Evolutionary conservation across 257 asterid species (phyloP).

Genomic region (Nicotiana benthamiana): DNA sequence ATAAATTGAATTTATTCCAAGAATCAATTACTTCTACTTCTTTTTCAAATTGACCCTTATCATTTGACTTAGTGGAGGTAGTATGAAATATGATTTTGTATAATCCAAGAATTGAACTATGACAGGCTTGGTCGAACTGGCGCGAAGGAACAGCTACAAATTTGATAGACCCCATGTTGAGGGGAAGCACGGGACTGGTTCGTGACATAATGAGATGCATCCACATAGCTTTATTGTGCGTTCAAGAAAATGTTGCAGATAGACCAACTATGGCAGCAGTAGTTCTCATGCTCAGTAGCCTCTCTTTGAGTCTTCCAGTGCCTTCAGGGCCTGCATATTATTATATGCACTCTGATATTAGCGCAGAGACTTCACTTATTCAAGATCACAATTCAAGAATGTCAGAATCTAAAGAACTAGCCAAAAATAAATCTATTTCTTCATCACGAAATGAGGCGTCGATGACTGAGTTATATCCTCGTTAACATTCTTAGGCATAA

Average conservation of each 20-base stretch:
- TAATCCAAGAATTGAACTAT: no score
- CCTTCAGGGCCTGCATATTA: constrained; percentile 22
- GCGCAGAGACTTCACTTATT: background rate
- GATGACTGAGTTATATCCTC: background rate
- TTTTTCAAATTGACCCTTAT: background rate
- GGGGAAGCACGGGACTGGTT: background rate
- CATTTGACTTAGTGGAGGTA: no score
- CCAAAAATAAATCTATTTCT: background rate
- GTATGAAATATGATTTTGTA: background rate
- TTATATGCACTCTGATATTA: background rate
- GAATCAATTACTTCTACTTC: no score
- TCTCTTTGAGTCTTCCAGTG: constrained; percentile 7
- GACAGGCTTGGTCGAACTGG: constrained; percentile 26
- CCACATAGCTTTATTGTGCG: constrained; percentile 25
- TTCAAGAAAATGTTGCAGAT: constrained; percentile 16
- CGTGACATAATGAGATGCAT: constrained; percentile 15
- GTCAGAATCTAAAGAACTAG: background rate
- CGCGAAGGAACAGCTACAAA: constrained; percentile 5
- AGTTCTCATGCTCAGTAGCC: background rate
- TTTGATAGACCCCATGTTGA: constrained; percentile 8
- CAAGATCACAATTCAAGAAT: background rate
- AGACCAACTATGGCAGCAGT: constrained; percentile 30
- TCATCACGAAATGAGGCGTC: background rate
- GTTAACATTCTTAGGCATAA: background rate
- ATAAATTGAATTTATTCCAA: no score